Evolutionary conservation across 139 green algal genomes (phyloP), one percentile per base, ranked within the genome.

Genomic region (Tetraselmis chui): DNA sequence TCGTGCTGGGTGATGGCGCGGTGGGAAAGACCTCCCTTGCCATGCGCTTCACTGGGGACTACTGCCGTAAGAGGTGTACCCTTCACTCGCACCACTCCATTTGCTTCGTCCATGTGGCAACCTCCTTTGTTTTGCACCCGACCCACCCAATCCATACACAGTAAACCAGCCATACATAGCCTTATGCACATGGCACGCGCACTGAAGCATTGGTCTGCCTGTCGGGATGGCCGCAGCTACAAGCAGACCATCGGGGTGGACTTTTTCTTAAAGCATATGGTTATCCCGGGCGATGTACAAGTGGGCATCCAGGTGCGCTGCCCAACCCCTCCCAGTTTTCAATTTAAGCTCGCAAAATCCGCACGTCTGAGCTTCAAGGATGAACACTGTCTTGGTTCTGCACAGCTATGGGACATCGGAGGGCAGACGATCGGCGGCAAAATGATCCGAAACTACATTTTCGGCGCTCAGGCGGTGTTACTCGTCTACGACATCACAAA

Each of bases 371-470:
- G n/a, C n/a, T n/a, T n/a, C n/a, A n/a, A n/a, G n/a, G 45, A 67
- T 67, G 45, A 67, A 67, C 18, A 18, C 45, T 67, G 45, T 67
- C 11, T 5, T 18, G 11, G 27, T 1, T 80, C 11, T 25, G 75
- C 59, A 30, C 80, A 87, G 84, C 59, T 87, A 28, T 87, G 84
- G 84, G 84, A 87, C 30, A 87, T 87, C 32, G 84, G 84, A 23
- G 84, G 84, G 24, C 80, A 83, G 58, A 80, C 76, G 1, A 85
- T 85, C 26, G 77, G 80, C 27, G 59, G 59, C 25, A 82, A 79
- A 23, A 84, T 87, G 80, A 78, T 87, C 23, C 2, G 30, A 18
- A 87, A 82, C 25, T 87, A 87, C 84, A 79, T 87, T 1, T 83
- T 45, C 27, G 80, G 80, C 29, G 82, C 79, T 27, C 84, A 87